Evolutionary conservation across 345 rosid species (phyloP).

Genomic region (Ailanthus altissimus): DNA sequence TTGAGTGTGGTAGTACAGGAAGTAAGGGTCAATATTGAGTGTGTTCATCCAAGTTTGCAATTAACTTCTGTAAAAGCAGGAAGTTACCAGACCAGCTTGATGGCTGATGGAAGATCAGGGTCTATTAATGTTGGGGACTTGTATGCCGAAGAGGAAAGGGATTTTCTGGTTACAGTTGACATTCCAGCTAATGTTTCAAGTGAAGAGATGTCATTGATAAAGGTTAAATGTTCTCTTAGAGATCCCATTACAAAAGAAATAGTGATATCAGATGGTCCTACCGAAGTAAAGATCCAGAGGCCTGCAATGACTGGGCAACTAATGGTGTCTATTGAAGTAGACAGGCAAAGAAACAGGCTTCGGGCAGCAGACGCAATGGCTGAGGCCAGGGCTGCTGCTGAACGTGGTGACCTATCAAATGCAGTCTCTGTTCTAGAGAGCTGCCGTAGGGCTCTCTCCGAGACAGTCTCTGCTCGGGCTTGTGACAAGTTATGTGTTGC

Average conservation of each 20-base stretch:
- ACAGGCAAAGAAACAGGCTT: slow-evolving; percentile 81
- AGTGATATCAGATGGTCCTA: slow-evolving; percentile 35
- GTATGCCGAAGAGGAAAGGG: slow-evolving; percentile 96
- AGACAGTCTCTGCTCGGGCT: slow-evolving; percentile 58
- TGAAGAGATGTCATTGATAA: slow-evolving; percentile 59
- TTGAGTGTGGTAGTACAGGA: slow-evolving; percentile 91
- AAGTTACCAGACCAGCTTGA: slow-evolving; percentile 53
- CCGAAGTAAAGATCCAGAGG: slow-evolving; percentile 62
- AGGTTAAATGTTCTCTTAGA: slow-evolving; percentile 60
- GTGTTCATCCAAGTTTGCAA: slow-evolving; percentile 46
- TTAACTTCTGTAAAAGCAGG: slow-evolving; percentile 79
- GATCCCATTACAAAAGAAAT: slow-evolving; percentile 72
- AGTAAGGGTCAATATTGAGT: slow-evolving; percentile 58
- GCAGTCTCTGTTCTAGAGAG: slow-evolving; percentile 75
- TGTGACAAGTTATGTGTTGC: slow-evolving; percentile 68
- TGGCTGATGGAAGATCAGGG: slow-evolving; percentile 50
- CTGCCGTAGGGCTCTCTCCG: slow-evolving; percentile 53
- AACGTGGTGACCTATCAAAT: slow-evolving; percentile 57
- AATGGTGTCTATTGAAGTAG: slow-evolving; percentile 78
- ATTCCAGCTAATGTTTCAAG: slow-evolving; percentile 55
- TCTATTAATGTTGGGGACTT: slow-evolving; percentile 78
- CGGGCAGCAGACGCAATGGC: slow-evolving; percentile 90
- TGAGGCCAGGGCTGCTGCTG: slow-evolving; percentile 83
- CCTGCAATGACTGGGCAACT: slow-evolving; percentile 44
- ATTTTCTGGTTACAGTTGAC: slow-evolving; percentile 72